Conservation (phyloP, 768 basidiomycete species). For the Lentinula sp. region DNA sequence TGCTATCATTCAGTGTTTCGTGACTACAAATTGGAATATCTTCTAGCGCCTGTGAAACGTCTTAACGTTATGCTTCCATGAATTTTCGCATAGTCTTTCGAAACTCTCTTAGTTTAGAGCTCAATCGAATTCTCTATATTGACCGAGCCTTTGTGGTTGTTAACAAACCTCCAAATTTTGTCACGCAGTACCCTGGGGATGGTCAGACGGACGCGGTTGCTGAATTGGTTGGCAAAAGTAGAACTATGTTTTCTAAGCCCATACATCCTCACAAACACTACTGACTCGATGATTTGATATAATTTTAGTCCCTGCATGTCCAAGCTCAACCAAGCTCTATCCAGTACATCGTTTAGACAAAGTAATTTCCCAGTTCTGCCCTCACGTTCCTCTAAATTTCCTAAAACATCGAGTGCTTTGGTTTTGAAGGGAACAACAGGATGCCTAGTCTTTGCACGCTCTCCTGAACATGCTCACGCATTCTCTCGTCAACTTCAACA, state of each 20-base stretch:
- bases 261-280: neutral
- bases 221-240: neutral
- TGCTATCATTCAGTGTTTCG: too few relatives aligned
- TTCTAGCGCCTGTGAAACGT: neutral
- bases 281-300: neutral
- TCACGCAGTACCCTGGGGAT: slow-evolving; percentile 39
- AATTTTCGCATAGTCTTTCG: slow-evolving; percentile 1
- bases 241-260: neutral
- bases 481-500: slow-evolving; percentile 50
- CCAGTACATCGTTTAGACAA: slow-evolving; percentile 66
- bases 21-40: too few relatives aligned
- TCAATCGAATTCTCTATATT: slow-evolving; percentile 33
- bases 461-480: slow-evolving; percentile 33
- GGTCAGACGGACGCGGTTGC: slow-evolving; percentile 4
- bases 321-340: slow-evolving; percentile 33
- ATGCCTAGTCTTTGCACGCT: slow-evolving; percentile 49
- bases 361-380: slow-evolving; percentile 25
- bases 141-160: slow-evolving; percentile 50
- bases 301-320: slow-evolving; percentile 5
- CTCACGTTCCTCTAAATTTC: neutral
- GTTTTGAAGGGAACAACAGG: slow-evolving; percentile 53
- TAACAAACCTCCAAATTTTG: slow-evolving; percentile 55
- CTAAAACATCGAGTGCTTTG: neutral
- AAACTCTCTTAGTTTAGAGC: neutral
- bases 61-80: neutral